These are phyloP conservation scores for Phyllosticta citriasiana DNA, from an alignment of 2,329 filamentous ascomycete genomes.

Conservation along the genomic window DNA sequence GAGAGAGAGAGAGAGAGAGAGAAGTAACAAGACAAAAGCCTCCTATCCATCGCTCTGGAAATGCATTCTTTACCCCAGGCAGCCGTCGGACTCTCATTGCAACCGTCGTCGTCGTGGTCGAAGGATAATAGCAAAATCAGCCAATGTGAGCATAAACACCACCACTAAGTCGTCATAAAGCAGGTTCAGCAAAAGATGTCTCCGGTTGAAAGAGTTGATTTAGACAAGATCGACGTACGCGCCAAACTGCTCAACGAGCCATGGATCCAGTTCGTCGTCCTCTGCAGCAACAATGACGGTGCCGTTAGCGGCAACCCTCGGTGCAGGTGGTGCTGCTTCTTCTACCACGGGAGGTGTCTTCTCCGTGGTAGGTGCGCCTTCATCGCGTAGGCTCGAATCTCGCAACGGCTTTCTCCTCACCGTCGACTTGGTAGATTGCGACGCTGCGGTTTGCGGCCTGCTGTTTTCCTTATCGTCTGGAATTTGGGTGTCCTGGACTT, in stretches of 20 bases:
- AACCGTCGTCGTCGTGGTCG: background rate
- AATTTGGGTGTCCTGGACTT: background rate
- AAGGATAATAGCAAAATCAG: background rate
- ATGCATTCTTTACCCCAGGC: background rate
- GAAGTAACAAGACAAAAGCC: background rate
- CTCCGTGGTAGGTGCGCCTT: background rate
- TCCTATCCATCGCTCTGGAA: background rate
- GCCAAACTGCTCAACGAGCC: constrained; percentile 30
- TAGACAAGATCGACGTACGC: constrained; percentile 27
- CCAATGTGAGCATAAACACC: background rate
- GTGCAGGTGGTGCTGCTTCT: background rate
- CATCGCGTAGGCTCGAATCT: constrained; percentile 2
- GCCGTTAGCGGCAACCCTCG: background rate
- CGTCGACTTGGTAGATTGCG: constrained; percentile 7
- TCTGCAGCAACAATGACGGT: background rate
- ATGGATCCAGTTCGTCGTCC: constrained; percentile 25
- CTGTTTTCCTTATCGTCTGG: background rate
- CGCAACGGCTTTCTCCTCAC: background rate
- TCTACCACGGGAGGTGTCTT: background rate
- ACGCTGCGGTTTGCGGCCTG: background rate
- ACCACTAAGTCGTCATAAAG: background rate
- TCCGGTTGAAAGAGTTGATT: constrained; percentile 7
- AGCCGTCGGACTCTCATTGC: background rate
- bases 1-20: background rate
- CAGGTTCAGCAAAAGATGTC: background rate